These are phyloP conservation scores for Aspergillus sp. DNA, from an alignment of 2,329 filamentous ascomycete genomes.

Conservation along the genomic window DNA sequence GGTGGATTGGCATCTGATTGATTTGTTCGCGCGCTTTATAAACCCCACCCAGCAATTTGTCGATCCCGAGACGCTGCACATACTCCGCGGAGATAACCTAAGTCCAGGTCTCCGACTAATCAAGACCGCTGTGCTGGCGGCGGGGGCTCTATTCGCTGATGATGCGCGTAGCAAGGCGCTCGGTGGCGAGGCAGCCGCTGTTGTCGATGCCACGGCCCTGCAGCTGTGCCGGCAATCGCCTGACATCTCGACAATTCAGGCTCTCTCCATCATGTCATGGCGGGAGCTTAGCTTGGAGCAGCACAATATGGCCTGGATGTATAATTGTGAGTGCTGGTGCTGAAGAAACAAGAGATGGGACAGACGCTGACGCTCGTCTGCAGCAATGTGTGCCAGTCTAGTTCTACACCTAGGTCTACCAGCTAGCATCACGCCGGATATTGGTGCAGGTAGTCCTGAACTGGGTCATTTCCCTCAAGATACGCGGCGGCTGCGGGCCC, in stretches of 20 bases:
- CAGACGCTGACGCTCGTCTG: neutral
- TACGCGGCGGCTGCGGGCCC: neutral
- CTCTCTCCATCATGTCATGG: conserved; percentile 7
- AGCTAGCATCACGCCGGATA: neutral
- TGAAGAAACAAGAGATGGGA: neutral
- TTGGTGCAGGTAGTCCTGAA: neutral
- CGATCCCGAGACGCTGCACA: neutral
- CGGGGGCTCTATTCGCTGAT: conserved; percentile 2
- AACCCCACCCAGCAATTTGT: neutral
- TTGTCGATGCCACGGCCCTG: neutral
- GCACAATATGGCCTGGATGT: conserved; percentile 11
- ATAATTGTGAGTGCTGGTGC: neutral
- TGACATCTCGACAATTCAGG: neutral
- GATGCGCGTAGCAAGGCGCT: neutral
- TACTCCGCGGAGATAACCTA: neutral
- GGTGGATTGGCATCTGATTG: neutral
- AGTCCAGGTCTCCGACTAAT: neutral
- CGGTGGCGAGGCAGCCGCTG: neutral
- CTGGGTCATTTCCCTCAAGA: neutral
- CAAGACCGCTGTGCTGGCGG: neutral
- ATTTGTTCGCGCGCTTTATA: neutral
- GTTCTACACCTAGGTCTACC: neutral
- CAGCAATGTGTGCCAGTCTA: conserved; percentile 1
- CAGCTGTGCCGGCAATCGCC: conserved; percentile 3
- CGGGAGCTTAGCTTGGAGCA: conserved; percentile 5